Evolutionary conservation across 495 filamentous ascomycete species (phyloP).

Genomic region (Cryomyces minteri): DNA sequence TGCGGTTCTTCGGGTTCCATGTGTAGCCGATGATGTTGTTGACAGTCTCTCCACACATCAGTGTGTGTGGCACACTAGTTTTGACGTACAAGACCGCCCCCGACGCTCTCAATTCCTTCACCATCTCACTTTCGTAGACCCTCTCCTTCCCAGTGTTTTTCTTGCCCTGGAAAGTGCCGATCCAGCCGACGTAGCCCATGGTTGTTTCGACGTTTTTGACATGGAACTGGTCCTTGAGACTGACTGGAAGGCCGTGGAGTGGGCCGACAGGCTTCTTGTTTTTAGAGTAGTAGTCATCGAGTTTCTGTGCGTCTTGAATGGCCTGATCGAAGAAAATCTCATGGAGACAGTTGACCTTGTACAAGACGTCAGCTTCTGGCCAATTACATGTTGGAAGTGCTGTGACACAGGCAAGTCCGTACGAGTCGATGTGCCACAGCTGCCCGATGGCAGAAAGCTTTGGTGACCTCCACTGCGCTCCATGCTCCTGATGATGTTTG

Average conservation of each 20-base stretch:
- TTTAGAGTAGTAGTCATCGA: conserved; percentile 17
- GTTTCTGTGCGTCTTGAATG: conserved; percentile 12
- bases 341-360: conserved; percentile 18
- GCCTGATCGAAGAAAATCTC: conserved; percentile 22
- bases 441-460: conserved; percentile 22
- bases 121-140: conserved; percentile 20
- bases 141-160: conserved; percentile 14
- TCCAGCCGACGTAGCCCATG: conserved; percentile 34
- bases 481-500: conserved; percentile 16
- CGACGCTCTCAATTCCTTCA: conserved; percentile 27
- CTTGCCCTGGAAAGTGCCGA: conserved; percentile 21
- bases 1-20: conserved; percentile 19
- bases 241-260: conserved; percentile 46
- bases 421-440: conserved; percentile 28
- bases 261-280: conserved; percentile 24
- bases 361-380: neutral
- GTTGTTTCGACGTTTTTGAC: conserved; percentile 44
- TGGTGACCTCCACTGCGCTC: conserved; percentile 22
- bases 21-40: conserved; percentile 29
- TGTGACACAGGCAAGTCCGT: neutral
- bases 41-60: conserved; percentile 41
- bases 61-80: conserved; percentile 39
- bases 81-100: conserved; percentile 51
- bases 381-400: neutral
- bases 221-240: conserved; percentile 56